Evolutionary conservation across 2,329 filamentous ascomycete species (phyloP).

Genomic region (Fulvia fulva): DNA sequence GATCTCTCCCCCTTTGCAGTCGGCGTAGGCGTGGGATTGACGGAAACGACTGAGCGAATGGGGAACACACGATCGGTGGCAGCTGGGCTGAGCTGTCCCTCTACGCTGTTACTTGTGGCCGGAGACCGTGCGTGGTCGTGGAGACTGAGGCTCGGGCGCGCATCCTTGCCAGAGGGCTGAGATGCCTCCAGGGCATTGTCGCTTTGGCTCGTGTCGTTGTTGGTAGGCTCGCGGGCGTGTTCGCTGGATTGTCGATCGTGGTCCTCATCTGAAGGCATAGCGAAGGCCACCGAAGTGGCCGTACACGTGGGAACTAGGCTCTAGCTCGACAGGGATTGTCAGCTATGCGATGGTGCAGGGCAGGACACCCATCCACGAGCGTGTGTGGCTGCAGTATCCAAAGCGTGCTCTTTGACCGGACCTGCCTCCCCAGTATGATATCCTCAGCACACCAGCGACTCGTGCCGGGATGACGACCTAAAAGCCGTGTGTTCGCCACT

Average conservation of each 20-base stretch:
- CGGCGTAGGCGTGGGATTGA: slow-evolving; percentile 53
- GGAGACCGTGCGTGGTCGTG: slow-evolving; percentile 4
- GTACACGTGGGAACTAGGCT: not conserved
- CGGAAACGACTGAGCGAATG: slow-evolving; percentile 73
- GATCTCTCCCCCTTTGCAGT: slow-evolving; percentile 16
- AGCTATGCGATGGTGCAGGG: not conserved
- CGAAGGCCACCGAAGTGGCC: not conserved
- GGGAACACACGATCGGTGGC: slow-evolving; percentile 66
- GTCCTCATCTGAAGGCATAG: slow-evolving; percentile 5
- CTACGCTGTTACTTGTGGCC: slow-evolving; percentile 3
- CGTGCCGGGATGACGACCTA: slow-evolving; percentile 12
- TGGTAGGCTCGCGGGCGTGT: not conserved
- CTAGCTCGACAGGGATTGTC: not conserved
- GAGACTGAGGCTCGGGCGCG: slow-evolving; percentile 1
- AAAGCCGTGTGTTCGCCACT: slow-evolving; percentile 17
- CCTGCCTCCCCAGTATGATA: too few relatives aligned
- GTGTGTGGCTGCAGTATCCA: not conserved
- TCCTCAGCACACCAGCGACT: not conserved
- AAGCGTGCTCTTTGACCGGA: not conserved
- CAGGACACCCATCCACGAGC: not conserved
- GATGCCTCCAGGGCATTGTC: not conserved
- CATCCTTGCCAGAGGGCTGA: slow-evolving; percentile 6
- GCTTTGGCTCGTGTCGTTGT: not conserved
- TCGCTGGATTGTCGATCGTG: slow-evolving; percentile 6
- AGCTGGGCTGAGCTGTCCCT: slow-evolving; percentile 38